A percentile compares a stretch with the other conserved stretches of the same genome.
phyloP scores from a whole-genome alignment of 768 basidiomycete species.

The Fibroporia radiculosa region DNA sequence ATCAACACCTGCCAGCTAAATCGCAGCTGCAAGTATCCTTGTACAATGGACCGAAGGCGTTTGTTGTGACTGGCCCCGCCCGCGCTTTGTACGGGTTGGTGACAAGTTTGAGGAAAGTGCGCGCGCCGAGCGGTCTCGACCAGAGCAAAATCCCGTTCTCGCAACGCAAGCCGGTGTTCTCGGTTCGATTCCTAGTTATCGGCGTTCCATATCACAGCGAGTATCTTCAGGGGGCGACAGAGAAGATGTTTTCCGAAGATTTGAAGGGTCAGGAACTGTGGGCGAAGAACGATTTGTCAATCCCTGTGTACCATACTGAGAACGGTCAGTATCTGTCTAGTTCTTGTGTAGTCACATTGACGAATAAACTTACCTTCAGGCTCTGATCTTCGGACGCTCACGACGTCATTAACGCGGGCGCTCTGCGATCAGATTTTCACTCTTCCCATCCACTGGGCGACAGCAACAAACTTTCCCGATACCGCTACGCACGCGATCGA shows the following conservation, averaged over 20 bases:
- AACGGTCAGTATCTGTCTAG: conserved; percentile 50
- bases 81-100: conserved; percentile 92
- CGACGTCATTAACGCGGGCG: conserved; percentile 75
- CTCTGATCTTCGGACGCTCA: conserved; percentile 65
- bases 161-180: conserved; percentile 91
- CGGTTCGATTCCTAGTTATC: conserved; percentile 89
- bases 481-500: conserved; percentile 92
- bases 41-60: conserved; percentile 84
- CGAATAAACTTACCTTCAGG: conserved; percentile 38
- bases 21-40: conserved; percentile 83
- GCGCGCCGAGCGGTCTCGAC: conserved; percentile 79
- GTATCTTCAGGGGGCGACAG: conserved; percentile 68
- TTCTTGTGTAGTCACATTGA: conserved; percentile 11
- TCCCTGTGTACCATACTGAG: conserved; percentile 90
- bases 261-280: conserved; percentile 74
- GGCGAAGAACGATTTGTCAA: conserved; percentile 56
- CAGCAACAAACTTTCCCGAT: conserved; percentile 84
- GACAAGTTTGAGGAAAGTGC: conserved; percentile 82
- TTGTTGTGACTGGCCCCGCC: conserved; percentile 89
- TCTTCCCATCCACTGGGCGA: conserved; percentile 85
- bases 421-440: conserved; percentile 94
- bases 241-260: conserved; percentile 72
- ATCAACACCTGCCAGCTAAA: conserved; percentile 72
- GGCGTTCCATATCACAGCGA: conserved; percentile 93
- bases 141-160: conserved; percentile 94